Percentiles rank a stretch among this genome's conserved stretches.
phyloP scores from a whole-genome alignment of 192 early-diverging fungal genomes.

The Coemansia sp. region DNA sequence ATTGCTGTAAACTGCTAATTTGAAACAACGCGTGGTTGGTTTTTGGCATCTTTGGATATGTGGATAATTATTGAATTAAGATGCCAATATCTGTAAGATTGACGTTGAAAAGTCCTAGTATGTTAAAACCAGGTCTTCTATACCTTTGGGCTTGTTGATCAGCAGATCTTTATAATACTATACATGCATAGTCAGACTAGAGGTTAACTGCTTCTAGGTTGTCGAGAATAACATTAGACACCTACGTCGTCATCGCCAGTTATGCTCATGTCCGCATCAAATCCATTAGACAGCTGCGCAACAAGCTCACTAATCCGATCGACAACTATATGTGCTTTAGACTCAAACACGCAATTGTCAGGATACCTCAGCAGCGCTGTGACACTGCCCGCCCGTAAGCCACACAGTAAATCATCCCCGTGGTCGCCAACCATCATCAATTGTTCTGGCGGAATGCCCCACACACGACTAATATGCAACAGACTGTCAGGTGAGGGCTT shows the following conservation, averaged over 20 bases:
- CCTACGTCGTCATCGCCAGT: constrained; percentile 8
- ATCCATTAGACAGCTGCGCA: constrained; percentile 22
- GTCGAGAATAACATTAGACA: neutral
- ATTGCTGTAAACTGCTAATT: neutral
- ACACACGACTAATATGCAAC: constrained; percentile 38
- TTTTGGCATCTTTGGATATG: neutral
- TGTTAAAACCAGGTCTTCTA: neutral
- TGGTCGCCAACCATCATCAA: constrained; percentile 59
- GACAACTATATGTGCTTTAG: constrained; percentile 42
- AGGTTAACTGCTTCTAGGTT: neutral
- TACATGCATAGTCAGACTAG: neutral
- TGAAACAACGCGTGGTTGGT: neutral
- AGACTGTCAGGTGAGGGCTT: constrained; percentile 54
- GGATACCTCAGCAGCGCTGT: constrained; percentile 44
- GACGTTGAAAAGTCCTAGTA: neutral
- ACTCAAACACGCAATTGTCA: constrained; percentile 34
- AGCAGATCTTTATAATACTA: neutral
- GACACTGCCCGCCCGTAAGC: constrained; percentile 46
- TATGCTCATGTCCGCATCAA: constrained; percentile 32
- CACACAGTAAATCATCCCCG: constrained; percentile 55
- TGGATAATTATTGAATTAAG: neutral
- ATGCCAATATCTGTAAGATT: neutral
- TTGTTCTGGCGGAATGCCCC: constrained; percentile 48
- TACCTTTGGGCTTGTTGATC: neutral
- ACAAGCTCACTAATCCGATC: constrained; percentile 41